Conservation (phyloP, 1,139 yeast species). For the Petasospora fabianii region DNA sequence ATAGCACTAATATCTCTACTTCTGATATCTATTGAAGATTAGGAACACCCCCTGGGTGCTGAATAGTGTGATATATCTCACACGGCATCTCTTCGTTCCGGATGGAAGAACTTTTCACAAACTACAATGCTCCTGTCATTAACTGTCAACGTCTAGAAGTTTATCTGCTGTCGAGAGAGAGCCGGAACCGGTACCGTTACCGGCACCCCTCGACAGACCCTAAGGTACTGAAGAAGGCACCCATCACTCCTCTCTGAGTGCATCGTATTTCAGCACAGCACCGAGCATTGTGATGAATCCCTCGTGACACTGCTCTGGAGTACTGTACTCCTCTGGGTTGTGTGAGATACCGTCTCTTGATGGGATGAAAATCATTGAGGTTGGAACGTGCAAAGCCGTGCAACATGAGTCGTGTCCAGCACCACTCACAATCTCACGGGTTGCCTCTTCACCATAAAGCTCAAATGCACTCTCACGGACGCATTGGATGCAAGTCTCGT, state of each 20-base stretch:
- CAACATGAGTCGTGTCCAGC: slow-evolving; percentile 75
- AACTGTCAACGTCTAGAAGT: no score
- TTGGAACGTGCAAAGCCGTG: slow-evolving; percentile 53
- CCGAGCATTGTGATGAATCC: slow-evolving; percentile 59
- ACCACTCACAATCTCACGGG: slow-evolving; percentile 54
- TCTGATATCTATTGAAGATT: no score
- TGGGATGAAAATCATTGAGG: slow-evolving; percentile 74
- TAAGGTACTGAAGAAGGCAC: no score
- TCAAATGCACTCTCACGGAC: slow-evolving; percentile 50
- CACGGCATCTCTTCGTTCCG: no score
- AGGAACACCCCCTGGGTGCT: no score
- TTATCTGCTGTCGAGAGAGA: no score
- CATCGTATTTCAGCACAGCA: slow-evolving; percentile 56
- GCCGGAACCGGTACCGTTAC: no score
- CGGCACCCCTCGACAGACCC: no score
- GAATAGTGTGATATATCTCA: no score
- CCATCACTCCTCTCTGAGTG: slow-evolving; percentile 15
- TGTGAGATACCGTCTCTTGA: slow-evolving; percentile 69
- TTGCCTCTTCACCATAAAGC: slow-evolving; percentile 42
- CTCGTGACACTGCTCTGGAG: slow-evolving; percentile 56
- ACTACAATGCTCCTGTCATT: no score
- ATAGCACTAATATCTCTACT: no score
- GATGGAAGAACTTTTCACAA: no score
- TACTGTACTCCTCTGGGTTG: slow-evolving; percentile 61
- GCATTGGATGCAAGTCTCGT: slow-evolving; percentile 45